A percentile compares a stretch with the other conserved stretches of the same genome.
These are phyloP conservation scores for Dactylorhiza incarnata DNA, from an alignment of 106 monocot genomes.

Conservation along the genomic window DNA sequence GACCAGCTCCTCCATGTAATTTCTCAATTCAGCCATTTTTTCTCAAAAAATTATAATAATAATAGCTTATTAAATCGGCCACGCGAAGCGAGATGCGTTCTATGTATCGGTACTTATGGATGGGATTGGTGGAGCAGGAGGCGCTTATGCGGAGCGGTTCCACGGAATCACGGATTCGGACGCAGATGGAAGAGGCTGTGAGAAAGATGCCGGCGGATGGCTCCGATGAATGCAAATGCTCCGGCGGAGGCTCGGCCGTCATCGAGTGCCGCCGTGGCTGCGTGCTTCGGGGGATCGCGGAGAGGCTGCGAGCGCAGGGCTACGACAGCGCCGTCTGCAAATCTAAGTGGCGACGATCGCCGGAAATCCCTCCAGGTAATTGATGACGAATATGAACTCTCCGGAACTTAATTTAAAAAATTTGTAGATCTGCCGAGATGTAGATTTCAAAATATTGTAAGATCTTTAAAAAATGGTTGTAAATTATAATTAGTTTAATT, in stretches of 20 bases:
- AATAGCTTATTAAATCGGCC: background rate
- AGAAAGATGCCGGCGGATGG: conserved; percentile 20
- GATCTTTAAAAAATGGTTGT: too few species aligned
- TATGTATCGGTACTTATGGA: background rate
- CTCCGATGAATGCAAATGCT: conserved; percentile 23
- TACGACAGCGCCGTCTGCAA: conserved; percentile 64
- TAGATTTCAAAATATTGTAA: too few species aligned
- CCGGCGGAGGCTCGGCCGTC: background rate
- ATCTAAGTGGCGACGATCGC: conserved; percentile 65
- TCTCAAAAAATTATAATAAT: background rate
- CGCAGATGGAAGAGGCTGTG: conserved; percentile 24
- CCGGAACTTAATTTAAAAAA: too few species aligned
- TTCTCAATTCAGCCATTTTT: background rate
- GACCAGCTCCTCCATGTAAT: conserved; percentile 46
- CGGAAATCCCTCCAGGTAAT: conserved; percentile 64
- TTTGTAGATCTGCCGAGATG: too few species aligned
- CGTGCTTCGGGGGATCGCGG: conserved; percentile 18
- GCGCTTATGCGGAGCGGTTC: conserved; percentile 40
- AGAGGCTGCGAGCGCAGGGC: conserved; percentile 38
- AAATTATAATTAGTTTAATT: too few species aligned
- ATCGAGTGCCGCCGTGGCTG: conserved; percentile 31
- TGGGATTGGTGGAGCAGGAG: conserved; percentile 23
- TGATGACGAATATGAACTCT: too few species aligned
- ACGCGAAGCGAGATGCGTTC: too few species aligned
- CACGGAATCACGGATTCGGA: conserved; percentile 36